phyloP scores from a whole-genome alignment of 1,284 basidiomycete genomes.

The Meira nashicola region DNA sequence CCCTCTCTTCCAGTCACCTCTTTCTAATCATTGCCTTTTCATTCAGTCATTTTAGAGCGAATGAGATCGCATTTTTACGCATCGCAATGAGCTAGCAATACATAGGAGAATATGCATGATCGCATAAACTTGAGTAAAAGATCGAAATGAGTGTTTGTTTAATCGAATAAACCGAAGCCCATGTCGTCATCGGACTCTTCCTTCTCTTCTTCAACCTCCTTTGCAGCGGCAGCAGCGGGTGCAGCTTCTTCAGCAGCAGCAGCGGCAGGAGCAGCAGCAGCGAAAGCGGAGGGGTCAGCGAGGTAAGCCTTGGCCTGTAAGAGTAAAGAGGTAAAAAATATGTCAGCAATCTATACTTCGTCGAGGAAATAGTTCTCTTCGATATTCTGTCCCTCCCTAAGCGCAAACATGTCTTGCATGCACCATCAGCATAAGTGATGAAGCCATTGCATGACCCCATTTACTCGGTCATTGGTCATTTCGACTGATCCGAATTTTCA shows the following conservation, averaged over 20 bases:
- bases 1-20: too few species aligned
- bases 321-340: not conserved
- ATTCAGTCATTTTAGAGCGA: too few species aligned
- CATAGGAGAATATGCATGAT: too few species aligned
- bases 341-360: not conserved
- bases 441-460: conserved; percentile 2
- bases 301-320: conserved; percentile 85
- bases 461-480: conserved; percentile 17
- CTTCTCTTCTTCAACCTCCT: conserved; percentile 65
- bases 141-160: conserved; percentile 49
- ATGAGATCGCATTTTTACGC: too few species aligned
- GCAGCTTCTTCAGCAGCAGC: conserved; percentile 60
- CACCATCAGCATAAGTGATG: conserved; percentile 11
- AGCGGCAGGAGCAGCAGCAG: conserved; percentile 68
- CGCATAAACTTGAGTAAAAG: too few species aligned
- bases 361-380: not conserved
- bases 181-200: conserved; percentile 56
- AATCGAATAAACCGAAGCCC: conserved; percentile 74
- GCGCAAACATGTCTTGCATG: not conserved
- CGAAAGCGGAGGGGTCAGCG: conserved; percentile 94
- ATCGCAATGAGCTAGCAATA: too few species aligned
- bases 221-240: conserved; percentile 56
- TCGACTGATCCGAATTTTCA: conserved; percentile 70
- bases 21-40: too few species aligned
- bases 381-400: conserved; percentile 7